phyloP scores from a whole-genome alignment of 208 protist genomes.

The Angomonas deanei region DNA sequence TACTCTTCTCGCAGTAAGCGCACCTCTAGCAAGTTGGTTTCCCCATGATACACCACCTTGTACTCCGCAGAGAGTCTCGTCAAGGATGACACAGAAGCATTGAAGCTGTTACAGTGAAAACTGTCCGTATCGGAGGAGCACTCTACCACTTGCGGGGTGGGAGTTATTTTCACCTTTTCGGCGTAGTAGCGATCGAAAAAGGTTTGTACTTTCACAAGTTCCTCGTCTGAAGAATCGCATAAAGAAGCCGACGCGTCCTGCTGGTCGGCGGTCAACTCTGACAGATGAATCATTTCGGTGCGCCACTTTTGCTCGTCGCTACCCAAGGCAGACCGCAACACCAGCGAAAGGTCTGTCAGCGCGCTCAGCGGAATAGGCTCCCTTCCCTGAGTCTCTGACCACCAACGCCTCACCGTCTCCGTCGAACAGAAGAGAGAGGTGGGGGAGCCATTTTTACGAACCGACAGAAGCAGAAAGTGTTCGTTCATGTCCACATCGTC shows the following conservation, averaged over 20 bases:
- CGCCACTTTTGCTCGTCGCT: background rate
- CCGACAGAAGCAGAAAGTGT: conserved; percentile 42
- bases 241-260: too few species aligned
- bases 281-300: background rate
- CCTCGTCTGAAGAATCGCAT: too few species aligned
- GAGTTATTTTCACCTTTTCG: background rate
- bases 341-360: conserved; percentile 10
- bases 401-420: conserved; percentile 26
- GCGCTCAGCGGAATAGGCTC: background rate
- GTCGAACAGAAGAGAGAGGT: conserved; percentile 40
- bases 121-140: background rate
- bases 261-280: too few species aligned
- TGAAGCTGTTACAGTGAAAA: background rate
- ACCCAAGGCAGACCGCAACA: background rate
- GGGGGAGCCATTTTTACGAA: conserved; percentile 25
- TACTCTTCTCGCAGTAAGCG: conserved; percentile 22
- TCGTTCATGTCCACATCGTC: conserved; percentile 37
- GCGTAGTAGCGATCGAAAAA: too few species aligned
- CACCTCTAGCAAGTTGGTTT: conserved; percentile 7
- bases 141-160: background rate
- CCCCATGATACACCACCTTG: background rate
- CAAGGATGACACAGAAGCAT: background rate
- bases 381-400: conserved; percentile 4
- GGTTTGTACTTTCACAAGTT: too few species aligned
- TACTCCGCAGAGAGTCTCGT: background rate